Evolutionary conservation across 768 basidiomycete genomes (phyloP).

Genomic region (Lentinula aciculospora): DNA sequence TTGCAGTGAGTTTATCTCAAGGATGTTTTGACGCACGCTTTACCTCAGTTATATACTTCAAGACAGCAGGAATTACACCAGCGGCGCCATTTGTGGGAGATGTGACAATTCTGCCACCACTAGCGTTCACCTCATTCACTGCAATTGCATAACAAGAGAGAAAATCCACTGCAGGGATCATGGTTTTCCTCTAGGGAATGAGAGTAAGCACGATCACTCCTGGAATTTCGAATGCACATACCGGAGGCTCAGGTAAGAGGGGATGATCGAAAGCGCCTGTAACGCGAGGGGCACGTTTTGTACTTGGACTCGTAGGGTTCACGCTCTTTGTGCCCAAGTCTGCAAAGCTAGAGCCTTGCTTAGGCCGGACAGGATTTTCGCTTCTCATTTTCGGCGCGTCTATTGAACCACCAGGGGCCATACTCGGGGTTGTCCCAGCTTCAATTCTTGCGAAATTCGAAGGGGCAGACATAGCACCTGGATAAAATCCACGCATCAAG

Average conservation of each 20-base stretch:
- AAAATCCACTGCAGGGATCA: conserved; percentile 92
- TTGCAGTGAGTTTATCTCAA: background rate
- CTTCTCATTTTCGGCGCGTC: background rate
- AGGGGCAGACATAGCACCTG: conserved; percentile 32
- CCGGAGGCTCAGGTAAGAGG: conserved; percentile 76
- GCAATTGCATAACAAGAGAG: conserved; percentile 92
- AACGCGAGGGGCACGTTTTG: conserved; percentile 36
- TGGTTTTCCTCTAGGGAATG: conserved; percentile 60
- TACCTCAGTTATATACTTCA: conserved; percentile 87
- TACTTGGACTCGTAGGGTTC: background rate
- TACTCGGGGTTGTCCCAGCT: conserved; percentile 2
- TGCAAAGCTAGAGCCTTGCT: background rate
- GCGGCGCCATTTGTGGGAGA: conserved; percentile 92
- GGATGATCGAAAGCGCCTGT: conserved; percentile 78
- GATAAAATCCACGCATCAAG: conserved; percentile 78
- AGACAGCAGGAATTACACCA: conserved; percentile 87
- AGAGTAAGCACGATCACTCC: background rate
- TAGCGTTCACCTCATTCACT: conserved; percentile 92
- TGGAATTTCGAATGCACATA: conserved; percentile 27
- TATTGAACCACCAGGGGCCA: background rate
- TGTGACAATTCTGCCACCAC: conserved; percentile 91
- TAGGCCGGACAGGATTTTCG: background rate
- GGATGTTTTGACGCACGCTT: conserved; percentile 9
- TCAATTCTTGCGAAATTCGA: conserved; percentile 26
- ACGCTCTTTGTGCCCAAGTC: background rate